Evolutionary conservation across 2,329 filamentous ascomycete species (phyloP).

Genomic region (Botrytis galanthina): DNA sequence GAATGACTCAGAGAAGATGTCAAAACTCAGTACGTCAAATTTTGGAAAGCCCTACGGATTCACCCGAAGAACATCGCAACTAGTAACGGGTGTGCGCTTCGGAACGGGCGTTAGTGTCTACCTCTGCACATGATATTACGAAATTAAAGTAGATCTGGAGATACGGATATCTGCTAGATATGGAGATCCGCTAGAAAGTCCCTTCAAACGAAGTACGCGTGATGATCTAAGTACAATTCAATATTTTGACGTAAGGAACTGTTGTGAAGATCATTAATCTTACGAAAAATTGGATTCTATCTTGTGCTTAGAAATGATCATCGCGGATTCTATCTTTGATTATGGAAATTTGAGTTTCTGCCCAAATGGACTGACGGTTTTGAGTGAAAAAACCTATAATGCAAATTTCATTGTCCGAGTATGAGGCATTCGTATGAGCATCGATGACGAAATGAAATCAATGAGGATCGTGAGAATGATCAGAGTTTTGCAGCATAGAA

Average conservation of each 20-base stretch:
- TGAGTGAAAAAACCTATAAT: rapidly evolving
- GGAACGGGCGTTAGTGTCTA: neutral
- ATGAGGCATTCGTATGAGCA: neutral
- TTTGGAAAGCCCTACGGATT: neutral
- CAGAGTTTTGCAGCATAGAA: neutral
- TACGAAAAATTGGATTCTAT: neutral
- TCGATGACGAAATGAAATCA: neutral
- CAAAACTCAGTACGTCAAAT: neutral
- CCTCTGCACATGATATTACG: neutral
- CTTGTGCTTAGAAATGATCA: neutral
- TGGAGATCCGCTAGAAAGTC: too few species aligned
- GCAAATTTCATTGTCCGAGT: rapidly evolving
- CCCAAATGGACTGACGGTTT: too few species aligned
- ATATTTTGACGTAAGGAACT: neutral
- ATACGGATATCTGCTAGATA: neutral
- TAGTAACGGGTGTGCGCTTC: neutral
- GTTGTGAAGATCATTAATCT: neutral
- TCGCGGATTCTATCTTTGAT: neutral
- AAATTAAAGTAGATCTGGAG: neutral
- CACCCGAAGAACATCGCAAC: neutral
- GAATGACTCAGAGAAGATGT: neutral
- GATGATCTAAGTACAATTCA: neutral
- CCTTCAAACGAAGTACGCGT: neutral
- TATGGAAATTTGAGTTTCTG: neutral
- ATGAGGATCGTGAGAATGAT: neutral